Percentiles rank a stretch among this genome's conserved stretches.
Evolutionary conservation across 2,329 filamentous ascomycete genomes (phyloP).

Genomic region (Orbilia blumenaviensis): DNA sequence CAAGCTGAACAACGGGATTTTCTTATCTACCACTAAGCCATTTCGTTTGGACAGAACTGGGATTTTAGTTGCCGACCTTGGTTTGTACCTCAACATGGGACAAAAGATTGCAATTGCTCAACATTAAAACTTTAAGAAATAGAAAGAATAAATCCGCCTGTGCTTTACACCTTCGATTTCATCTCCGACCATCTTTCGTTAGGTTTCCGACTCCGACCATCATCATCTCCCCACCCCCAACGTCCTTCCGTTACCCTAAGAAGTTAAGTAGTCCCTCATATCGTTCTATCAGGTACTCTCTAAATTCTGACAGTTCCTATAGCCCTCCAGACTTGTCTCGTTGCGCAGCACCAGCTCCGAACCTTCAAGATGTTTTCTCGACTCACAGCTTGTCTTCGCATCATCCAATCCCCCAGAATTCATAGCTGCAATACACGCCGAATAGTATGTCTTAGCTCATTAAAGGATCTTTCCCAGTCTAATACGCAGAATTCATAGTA

Average conservation of each 20-base stretch:
- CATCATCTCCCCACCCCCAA: too few species aligned
- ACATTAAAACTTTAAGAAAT: too few species aligned
- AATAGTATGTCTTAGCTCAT: conserved; percentile 6
- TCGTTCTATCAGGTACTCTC: not conserved
- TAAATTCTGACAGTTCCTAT: not conserved
- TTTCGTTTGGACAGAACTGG: too few species aligned
- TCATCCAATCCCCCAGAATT: not conserved
- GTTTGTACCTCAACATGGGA: too few species aligned
- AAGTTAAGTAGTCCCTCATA: too few species aligned
- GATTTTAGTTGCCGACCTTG: too few species aligned
- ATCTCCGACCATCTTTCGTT: not conserved
- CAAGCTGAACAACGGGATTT: too few species aligned
- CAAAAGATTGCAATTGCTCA: too few species aligned
- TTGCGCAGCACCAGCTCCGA: too few species aligned
- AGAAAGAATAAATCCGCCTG: not conserved
- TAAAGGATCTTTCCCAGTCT: conserved; percentile 2
- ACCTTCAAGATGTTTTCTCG: not conserved
- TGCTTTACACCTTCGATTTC: not conserved
- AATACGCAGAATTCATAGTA: conserved; percentile 1
- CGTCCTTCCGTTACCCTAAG: too few species aligned
- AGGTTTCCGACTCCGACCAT: too few species aligned
- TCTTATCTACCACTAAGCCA: too few species aligned
- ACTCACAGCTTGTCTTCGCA: not conserved
- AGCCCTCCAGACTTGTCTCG: not conserved
- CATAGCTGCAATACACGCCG: not conserved